phyloP scores from a whole-genome alignment of 2,329 filamentous ascomycete genomes.

The Ustulina deusta region DNA sequence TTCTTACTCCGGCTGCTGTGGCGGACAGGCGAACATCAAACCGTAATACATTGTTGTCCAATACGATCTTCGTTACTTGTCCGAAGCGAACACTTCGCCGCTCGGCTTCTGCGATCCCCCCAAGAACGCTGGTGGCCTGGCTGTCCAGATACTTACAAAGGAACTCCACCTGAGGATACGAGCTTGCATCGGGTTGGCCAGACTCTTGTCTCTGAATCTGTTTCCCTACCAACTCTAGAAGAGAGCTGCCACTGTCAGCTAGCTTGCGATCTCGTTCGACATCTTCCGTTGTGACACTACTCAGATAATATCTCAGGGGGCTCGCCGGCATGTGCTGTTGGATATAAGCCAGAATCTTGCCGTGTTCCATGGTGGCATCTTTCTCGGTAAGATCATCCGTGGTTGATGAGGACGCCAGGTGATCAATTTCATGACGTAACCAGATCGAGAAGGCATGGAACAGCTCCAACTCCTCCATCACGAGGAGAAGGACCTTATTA shows the following conservation, averaged over 20 bases:
- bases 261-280: conserved; percentile 61
- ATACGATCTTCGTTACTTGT: conserved; percentile 60
- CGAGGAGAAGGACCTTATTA: conserved; percentile 77
- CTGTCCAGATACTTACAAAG: conserved; percentile 68
- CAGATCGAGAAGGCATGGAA: conserved; percentile 85
- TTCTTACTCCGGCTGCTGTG: conserved; percentile 54
- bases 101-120: conserved; percentile 76
- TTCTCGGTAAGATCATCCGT: conserved; percentile 81
- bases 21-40: conserved; percentile 70
- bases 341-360: conserved; percentile 81
- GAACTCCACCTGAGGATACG: conserved; percentile 72
- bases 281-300: conserved; percentile 62
- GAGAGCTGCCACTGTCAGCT: conserved; percentile 58
- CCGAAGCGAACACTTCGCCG: conserved; percentile 76
- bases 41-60: conserved; percentile 60
- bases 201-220: conserved; percentile 62
- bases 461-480: conserved; percentile 80
- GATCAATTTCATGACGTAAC: conserved; percentile 86
- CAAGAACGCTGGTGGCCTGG: conserved; percentile 72
- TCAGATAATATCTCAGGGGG: conserved; percentile 72
- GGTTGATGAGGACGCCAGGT: conserved; percentile 73
- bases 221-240: conserved; percentile 63
- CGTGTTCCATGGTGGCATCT: conserved; percentile 79
- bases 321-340: conserved; percentile 75
- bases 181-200: conserved; percentile 61